Evolutionary conservation across 371 early-diverging fungal genomes (phyloP), one percentile per base, ranked within the genome.

Genomic region (Mucor mucedo): DNA sequence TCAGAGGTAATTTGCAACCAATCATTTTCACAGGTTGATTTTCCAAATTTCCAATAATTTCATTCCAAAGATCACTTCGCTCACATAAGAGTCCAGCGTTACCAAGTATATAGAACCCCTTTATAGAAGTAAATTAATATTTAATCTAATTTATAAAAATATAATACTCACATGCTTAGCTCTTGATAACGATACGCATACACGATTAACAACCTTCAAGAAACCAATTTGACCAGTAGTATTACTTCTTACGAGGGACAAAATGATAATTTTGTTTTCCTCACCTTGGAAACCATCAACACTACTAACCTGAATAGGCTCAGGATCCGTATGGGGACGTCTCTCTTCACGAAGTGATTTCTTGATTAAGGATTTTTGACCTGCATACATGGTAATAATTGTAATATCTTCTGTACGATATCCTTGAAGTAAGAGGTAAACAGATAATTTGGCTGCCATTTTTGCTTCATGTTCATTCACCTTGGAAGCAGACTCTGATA

Each of bases 271-370:
- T 41, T 92, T 91, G 60, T 84, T 84, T 67, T 90, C 89, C 60
- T 88, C 87, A 47, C 93, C 93, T 70, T 94, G 91, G 59, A 88
- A 94, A 5, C 90, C 90, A 72, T 92, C 93, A 4, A 93, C 89
- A 47, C 92, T 92, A 21, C 85, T 81, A 1, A 91, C 82, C 4
- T 79, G 75, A 39, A 90, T 76, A 1, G 50, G 39, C 1, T 69
- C 58, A 0, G 70, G 55, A 40, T 76, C 78, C 2, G 77, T 45
- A 30, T 68, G 63, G 0, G 55, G 45, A 6, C 68, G 52, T 30
- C 71, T 55, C 40, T 79, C 82, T 1, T 74, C 76, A 0, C 79
- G 72, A 27, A 87, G 58, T 2, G 52, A 61, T 33, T 73, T 69
- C 41, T 64, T 58, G 21, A 88, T 79, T 42, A 69, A 63, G 3